Evolutionary conservation across 345 rosid genomes (phyloP).

Genomic region (Citrus cavaleriei): DNA sequence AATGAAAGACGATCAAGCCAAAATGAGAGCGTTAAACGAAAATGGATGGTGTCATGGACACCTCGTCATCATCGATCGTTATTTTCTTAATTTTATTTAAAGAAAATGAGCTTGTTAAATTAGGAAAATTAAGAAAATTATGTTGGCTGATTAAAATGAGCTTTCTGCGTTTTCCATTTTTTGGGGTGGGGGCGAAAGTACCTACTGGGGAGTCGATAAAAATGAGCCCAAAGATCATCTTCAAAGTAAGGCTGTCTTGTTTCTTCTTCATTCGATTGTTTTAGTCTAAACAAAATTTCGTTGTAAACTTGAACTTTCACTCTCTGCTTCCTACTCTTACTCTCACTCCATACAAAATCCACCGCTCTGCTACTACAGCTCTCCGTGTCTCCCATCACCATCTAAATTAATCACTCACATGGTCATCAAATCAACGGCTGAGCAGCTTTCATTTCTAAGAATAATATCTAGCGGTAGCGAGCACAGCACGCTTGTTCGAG

Average conservation of each 20-base stretch:
- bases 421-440: background rate
- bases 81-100: background rate
- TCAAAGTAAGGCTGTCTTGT: conserved; percentile 43
- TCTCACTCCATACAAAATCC: conserved; percentile 29
- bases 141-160: background rate
- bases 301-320: conserved; percentile 43
- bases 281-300: conserved; percentile 45
- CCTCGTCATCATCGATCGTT: conserved; percentile 1
- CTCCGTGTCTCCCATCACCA: conserved; percentile 46
- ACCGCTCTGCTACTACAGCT: conserved; percentile 54
- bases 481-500: background rate
- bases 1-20: background rate
- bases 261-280: conserved; percentile 34
- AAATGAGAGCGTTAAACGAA: background rate
- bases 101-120: background rate
- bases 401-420: background rate
- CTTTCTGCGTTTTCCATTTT: too few relatives aligned
- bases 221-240: conserved; percentile 62
- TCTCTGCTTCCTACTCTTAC: conserved; percentile 37
- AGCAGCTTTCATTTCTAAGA: background rate
- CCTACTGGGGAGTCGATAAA: conserved; percentile 53
- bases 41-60: background rate
- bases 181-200: background rate
- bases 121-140: background rate
- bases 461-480: background rate